A percentile compares a stretch with the other conserved stretches of the same genome.
Conservation (phyloP, 2,329 filamentous ascomycete genomes). For the Apiospora pterosperma region DNA sequence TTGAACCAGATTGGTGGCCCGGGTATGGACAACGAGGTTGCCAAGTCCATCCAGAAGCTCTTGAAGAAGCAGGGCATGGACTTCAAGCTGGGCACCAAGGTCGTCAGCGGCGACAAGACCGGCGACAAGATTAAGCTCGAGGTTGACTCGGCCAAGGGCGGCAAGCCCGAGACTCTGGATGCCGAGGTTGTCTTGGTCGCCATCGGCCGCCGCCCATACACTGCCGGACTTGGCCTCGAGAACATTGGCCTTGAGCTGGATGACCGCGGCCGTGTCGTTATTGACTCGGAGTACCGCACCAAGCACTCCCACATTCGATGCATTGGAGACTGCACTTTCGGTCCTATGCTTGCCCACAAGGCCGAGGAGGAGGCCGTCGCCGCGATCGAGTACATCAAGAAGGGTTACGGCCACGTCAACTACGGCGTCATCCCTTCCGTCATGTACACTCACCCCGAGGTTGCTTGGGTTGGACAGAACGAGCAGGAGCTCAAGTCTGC, state of each 20-base stretch:
- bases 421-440: slow-evolving; percentile 96
- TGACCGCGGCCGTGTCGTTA: slow-evolving; percentile 90
- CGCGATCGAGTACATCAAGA: slow-evolving; percentile 94
- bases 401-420: slow-evolving; percentile 98
- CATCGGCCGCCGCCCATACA: slow-evolving; percentile 95
- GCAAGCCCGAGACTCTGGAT: slow-evolving; percentile 88
- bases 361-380: slow-evolving; percentile 97
- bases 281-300: slow-evolving; percentile 98
- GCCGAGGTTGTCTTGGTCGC: slow-evolving; percentile 95
- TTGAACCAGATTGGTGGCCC: slow-evolving; percentile 94
- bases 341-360: slow-evolving; percentile 99
- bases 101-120: slow-evolving; percentile 76
- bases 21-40: slow-evolving; percentile 92
- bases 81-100: slow-evolving; percentile 98
- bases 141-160: slow-evolving; percentile 90
- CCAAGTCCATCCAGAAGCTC: slow-evolving; percentile 89
- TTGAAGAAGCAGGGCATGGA: slow-evolving; percentile 95
- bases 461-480: slow-evolving; percentile 97
- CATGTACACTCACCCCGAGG: slow-evolving; percentile 99
- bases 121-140: slow-evolving; percentile 77
- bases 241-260: slow-evolving; percentile 90
- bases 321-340: slow-evolving; percentile 94
- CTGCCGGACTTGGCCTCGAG: slow-evolving; percentile 84
- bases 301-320: slow-evolving; percentile 96
- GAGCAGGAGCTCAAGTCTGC: slow-evolving; percentile 92